A percentile compares a stretch with the other conserved stretches of the same genome.
Conservation (phyloP, 2,329 filamentous ascomycete genomes). For the Ceratocystis lukuohia region DNA sequence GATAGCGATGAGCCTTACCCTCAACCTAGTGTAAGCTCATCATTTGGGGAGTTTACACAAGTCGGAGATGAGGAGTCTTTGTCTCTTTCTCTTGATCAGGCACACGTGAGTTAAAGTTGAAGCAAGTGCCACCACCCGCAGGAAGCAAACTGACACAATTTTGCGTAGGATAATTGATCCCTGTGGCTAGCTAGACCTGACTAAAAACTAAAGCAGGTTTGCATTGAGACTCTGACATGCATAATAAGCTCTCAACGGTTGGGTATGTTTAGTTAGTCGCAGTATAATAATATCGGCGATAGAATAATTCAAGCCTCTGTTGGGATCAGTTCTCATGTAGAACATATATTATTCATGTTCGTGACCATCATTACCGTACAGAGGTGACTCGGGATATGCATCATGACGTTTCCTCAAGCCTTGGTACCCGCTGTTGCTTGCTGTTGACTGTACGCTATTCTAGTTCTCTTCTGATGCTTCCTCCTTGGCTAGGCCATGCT, state of each 20-base stretch:
- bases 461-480: constrained; percentile 58
- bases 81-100: constrained; percentile 22
- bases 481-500: constrained; percentile 86
- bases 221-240: neutral
- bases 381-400: constrained; percentile 14
- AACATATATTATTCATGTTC: constrained; percentile 5
- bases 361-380: constrained; percentile 10
- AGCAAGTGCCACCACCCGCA: constrained; percentile 21
- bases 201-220: neutral
- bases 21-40: constrained; percentile 29
- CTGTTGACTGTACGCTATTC: constrained; percentile 3
- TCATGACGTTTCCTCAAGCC: neutral
- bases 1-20: constrained; percentile 47
- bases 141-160: neutral
- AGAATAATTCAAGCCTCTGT: neutral
- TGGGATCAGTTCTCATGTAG: neutral
- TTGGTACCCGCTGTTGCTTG: neutral
- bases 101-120: constrained; percentile 29
- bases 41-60: constrained; percentile 29
- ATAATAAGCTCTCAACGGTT: neutral
- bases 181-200: too few relatives aligned
- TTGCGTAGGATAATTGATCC: neutral
- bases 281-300: neutral
- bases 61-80: constrained; percentile 43
- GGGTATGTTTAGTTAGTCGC: neutral